phyloP scores from a whole-genome alignment of 1,284 basidiomycete genomes.

The Fomitiporia mediterranea region DNA sequence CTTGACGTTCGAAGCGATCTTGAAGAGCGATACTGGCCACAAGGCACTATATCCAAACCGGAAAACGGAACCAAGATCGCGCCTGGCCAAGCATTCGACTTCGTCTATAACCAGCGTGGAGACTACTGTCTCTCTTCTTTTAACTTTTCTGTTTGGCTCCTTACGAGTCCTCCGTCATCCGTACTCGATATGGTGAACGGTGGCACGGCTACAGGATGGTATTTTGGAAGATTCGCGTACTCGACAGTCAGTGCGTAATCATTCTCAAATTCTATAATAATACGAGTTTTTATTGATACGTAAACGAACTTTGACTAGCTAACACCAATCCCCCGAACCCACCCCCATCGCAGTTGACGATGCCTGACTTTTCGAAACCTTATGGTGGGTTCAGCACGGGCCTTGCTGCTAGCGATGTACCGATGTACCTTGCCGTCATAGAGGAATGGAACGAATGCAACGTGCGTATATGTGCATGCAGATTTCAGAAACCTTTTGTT shows the following conservation, averaged over 20 bases:
- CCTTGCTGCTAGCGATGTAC: constrained; percentile 29
- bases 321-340: constrained; percentile 39
- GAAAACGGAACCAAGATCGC: constrained; percentile 23
- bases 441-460: constrained; percentile 42
- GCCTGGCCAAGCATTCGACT: constrained; percentile 31
- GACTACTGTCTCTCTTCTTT: constrained; percentile 43
- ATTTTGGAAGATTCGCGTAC: constrained; percentile 9
- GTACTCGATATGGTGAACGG: constrained; percentile 30
- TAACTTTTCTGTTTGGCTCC: constrained; percentile 41
- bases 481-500: neutral
- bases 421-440: constrained; percentile 38
- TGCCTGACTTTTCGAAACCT: constrained; percentile 44
- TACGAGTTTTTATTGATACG: neutral
- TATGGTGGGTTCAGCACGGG: constrained; percentile 40
- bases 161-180: constrained; percentile 29
- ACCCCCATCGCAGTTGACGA: constrained; percentile 37
- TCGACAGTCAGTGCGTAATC: constrained; percentile 2
- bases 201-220: constrained; percentile 35
- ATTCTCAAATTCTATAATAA: neutral
- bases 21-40: constrained; percentile 9
- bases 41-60: constrained; percentile 29
- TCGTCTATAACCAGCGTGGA: constrained; percentile 36
- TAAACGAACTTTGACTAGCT: constrained; percentile 21
- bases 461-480: constrained; percentile 24
- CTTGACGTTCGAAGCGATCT: neutral